A percentile compares a stretch with the other conserved stretches of the same genome.
These are phyloP conservation scores for Ophiorrhiza pumila DNA, from an alignment of 257 asterid genomes.

Conservation along the genomic window DNA sequence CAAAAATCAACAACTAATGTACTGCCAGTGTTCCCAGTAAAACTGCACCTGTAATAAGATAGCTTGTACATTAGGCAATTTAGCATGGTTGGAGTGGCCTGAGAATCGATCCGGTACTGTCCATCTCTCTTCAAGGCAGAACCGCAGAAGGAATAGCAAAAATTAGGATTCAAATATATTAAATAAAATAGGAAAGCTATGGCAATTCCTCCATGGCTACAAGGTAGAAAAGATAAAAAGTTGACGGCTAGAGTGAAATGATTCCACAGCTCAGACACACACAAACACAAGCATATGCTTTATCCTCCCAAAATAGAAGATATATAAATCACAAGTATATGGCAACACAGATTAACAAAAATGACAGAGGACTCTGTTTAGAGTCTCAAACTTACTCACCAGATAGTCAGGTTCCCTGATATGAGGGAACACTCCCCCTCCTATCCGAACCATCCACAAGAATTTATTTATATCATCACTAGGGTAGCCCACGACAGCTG, in stretches of 20 bases:
- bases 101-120: slow-evolving; percentile 90
- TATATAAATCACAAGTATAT: background rate
- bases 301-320: background rate
- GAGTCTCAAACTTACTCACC: slow-evolving; percentile 49
- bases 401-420: slow-evolving; percentile 97
- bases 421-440: slow-evolving; percentile 99
- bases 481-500: slow-evolving; percentile 98
- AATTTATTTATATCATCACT: slow-evolving; percentile 99
- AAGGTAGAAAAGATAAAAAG: background rate
- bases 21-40: slow-evolving; percentile 15
- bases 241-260: slow-evolving; percentile 11
- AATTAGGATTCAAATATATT: background rate
- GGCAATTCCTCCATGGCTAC: background rate
- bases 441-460: slow-evolving; percentile 99
- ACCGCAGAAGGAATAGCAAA: slow-evolving; percentile 16
- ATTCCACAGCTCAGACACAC: background rate
- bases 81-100: slow-evolving; percentile 98
- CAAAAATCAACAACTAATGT: background rate
- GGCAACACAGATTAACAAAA: background rate
- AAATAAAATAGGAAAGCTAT: background rate
- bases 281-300: background rate
- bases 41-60: slow-evolving; percentile 79
- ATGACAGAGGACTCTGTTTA: background rate
- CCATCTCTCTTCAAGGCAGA: slow-evolving; percentile 80
- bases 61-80: slow-evolving; percentile 98